These are phyloP conservation scores for Ceraceosorus bombacis DNA, from an alignment of 1,284 basidiomycete genomes.

Conservation along the genomic window DNA sequence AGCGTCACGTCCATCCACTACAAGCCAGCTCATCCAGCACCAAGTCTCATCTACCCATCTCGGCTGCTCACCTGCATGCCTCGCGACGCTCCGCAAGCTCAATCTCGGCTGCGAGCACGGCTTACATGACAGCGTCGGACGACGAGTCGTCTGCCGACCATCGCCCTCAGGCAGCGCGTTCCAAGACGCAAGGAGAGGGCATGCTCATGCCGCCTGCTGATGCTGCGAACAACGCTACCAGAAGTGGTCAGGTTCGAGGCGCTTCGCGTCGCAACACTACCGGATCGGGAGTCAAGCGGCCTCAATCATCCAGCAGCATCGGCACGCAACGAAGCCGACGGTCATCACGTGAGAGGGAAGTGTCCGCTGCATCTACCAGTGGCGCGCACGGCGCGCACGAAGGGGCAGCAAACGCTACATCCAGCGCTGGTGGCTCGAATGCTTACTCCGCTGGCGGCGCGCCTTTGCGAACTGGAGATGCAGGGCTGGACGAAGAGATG, in stretches of 20 bases:
- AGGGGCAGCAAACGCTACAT: too few species aligned
- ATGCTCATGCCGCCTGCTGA: not conserved
- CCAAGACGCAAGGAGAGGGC: conserved; percentile 1
- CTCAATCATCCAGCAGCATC: conserved; percentile 18
- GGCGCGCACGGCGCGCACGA: too few species aligned
- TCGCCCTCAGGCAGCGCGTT: not conserved
- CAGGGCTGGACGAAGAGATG: conserved; percentile 43
- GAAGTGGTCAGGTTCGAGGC: not conserved
- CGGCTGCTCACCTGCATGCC: too few species aligned
- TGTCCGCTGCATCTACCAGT: not conserved
- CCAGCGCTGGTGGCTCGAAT: too few species aligned
- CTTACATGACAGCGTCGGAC: not conserved
- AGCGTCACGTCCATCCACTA: too few species aligned
- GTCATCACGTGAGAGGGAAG: conserved; percentile 1
- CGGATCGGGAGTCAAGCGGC: conserved; percentile 22
- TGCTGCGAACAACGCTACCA: not conserved
- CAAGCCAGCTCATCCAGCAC: too few species aligned
- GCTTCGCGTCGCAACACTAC: conserved; percentile 28
- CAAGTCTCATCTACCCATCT: too few species aligned
- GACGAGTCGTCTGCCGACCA: not conserved
- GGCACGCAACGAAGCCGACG: conserved; percentile 14
- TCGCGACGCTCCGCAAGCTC: conserved; percentile 2
- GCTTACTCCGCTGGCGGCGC: conserved; percentile 10
- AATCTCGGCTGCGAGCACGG: conserved; percentile 1
- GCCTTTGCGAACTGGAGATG: conserved; percentile 34